A percentile compares a stretch with the other conserved stretches of the same genome.
These are phyloP conservation scores for Nidularia pulvinata DNA, from an alignment of 768 basidiomycete species.

Conservation along the genomic window DNA sequence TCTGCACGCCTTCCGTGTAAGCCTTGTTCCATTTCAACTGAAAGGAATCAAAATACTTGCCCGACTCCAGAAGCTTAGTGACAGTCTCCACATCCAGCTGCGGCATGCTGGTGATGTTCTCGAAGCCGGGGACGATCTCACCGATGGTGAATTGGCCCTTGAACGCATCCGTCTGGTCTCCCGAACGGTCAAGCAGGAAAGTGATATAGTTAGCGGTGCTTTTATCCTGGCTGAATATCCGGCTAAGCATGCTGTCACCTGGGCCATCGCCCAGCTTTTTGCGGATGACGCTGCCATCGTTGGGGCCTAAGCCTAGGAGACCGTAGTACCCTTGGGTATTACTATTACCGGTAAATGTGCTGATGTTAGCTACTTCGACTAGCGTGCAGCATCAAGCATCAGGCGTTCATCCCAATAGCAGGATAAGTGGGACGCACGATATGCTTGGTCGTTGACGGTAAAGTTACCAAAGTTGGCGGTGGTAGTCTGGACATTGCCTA, in stretches of 20 bases:
- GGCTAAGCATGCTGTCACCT: conserved; percentile 62
- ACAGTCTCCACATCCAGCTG: conserved; percentile 69
- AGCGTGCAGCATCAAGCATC: no score
- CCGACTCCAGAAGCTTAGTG: conserved; percentile 50
- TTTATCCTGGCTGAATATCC: conserved; percentile 61
- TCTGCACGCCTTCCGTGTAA: conserved; percentile 27
- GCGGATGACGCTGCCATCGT: conserved; percentile 63
- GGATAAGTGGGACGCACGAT: conserved; percentile 57
- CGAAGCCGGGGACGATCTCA: conserved; percentile 61
- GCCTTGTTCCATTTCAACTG: not conserved
- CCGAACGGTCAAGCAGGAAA: conserved; percentile 60
- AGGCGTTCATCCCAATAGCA: no score
- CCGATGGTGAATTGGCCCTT: conserved; percentile 72
- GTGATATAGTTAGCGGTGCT: conserved; percentile 66
- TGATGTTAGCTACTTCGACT: conserved; percentile 69
- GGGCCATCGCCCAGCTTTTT: conserved; percentile 46
- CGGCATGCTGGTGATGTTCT: conserved; percentile 60
- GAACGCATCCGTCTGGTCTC: conserved; percentile 47
- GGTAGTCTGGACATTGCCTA: conserved; percentile 55
- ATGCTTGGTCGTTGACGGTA: conserved; percentile 64
- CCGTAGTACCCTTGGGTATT: conserved; percentile 65
- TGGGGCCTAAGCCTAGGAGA: conserved; percentile 79
- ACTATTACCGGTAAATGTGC: conserved; percentile 63
- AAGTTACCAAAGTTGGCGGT: conserved; percentile 54
- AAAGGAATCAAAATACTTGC: conserved; percentile 12